These are phyloP conservation scores for Fonsecaea erecta DNA, from an alignment of 2,329 filamentous ascomycete species.

Conservation along the genomic window DNA sequence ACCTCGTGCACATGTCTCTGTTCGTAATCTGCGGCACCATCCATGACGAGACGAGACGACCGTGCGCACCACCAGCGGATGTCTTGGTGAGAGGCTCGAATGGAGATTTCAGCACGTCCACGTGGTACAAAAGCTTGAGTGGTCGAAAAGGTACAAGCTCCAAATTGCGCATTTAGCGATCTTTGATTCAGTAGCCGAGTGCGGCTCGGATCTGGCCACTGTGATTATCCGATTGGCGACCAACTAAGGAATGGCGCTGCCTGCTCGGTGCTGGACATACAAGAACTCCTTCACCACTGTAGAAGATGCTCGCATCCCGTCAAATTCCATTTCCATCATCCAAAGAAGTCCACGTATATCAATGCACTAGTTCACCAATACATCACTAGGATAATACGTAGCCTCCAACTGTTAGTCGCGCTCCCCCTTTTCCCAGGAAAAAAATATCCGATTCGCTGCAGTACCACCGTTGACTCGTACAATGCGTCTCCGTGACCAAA, in stretches of 20 bases:
- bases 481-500: not conserved
- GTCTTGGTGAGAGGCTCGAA: not conserved
- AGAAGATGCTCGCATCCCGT: not conserved
- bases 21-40: slow-evolving; percentile 66
- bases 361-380: not conserved
- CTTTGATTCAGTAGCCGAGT: slow-evolving; percentile 14
- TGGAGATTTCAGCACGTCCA: too few relatives aligned
- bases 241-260: not conserved
- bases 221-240: slow-evolving; percentile 1
- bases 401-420: not conserved
- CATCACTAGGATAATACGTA: not conserved
- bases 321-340: not conserved
- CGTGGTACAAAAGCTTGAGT: not conserved
- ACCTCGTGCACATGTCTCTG: slow-evolving; percentile 85
- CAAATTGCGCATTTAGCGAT: slow-evolving; percentile 15
- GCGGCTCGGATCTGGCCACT: slow-evolving; percentile 11
- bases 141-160: slow-evolving; percentile 1
- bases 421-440: not conserved
- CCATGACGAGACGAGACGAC: slow-evolving; percentile 11
- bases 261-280: too few relatives aligned
- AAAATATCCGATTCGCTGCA: not conserved
- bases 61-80: not conserved
- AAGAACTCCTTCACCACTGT: not conserved
- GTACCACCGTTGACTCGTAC: not conserved
- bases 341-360: not conserved